Base-by-base conservation (phyloP, 495 filamentous ascomycete species). In the Podospora tetraspora region DNA sequence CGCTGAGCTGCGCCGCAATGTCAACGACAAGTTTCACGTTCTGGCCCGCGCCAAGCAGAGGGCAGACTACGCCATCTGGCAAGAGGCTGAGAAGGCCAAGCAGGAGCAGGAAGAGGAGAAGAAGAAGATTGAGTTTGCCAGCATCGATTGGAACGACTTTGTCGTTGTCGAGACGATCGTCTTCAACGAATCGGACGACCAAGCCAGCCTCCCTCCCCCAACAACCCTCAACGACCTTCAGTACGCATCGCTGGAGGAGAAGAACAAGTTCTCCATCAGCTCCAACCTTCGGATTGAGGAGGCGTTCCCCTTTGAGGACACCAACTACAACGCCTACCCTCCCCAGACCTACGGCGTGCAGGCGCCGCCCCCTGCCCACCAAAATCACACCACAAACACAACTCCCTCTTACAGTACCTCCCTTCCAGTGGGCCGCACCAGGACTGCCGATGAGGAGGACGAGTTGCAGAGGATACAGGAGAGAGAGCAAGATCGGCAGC, bases 121-220 rank as follows among this genome's bases (percentile, higher is more conserved):
- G 72, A 93, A 97, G 77, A 87, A 88, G 65, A 78, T 96, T 23
- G 87, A 91, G 69, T 98, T 94, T 74, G 89, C 91, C 10, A 90
- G 94, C 73, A 95, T 99, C 71, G 95, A 99, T 76, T 99, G 95
- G 95, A 93, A 97, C 73, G 95, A 98, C 78, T 98, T 98, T 70
- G 90, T 94, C 25, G 89, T 99, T 29, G 93, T 97, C 24, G 95
- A 97, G 79, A 97, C 94, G 3, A 92, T 98, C n/a, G 79, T 91
- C 29, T 99, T 99, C 79, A 92, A 87, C 64, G 96, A 97, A 71
- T 84, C 84, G 58, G 95, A 98, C 77, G 93, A 97, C 69, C 86
- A 93, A 71, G 85, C 88, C 19, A 89, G 94, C 57, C 88, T 98
- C 5, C 94, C 95, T 27, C 90, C 94, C 3, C 95, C 95, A 3